These are phyloP conservation scores for Penicillium sp. DNA, from an alignment of 2,329 filamentous ascomycete genomes.

Conservation along the genomic window DNA sequence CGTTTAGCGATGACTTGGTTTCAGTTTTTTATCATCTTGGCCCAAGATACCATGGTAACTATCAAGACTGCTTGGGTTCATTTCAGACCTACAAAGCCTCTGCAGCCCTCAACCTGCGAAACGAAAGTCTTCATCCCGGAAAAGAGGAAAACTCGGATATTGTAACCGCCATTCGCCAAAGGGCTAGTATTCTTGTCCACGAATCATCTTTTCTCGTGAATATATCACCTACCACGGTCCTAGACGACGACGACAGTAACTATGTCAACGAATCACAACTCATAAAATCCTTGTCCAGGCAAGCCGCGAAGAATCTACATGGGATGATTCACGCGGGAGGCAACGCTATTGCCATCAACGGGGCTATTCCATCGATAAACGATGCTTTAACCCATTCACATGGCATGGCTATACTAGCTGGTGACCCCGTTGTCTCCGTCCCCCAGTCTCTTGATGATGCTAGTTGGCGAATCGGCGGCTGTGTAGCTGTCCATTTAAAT, in stretches of 20 bases:
- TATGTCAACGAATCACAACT: constrained; percentile 68
- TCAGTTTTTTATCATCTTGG: constrained; percentile 88
- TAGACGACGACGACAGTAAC: constrained; percentile 75
- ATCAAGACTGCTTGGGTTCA: constrained; percentile 90
- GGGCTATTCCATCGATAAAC: constrained; percentile 79
- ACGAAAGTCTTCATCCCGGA: constrained; percentile 83
- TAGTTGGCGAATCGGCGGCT: constrained; percentile 89
- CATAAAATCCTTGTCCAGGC: constrained; percentile 69
- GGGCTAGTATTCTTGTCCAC: constrained; percentile 75
- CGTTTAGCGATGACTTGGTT: constrained; percentile 84
- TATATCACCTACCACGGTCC: constrained; percentile 72
- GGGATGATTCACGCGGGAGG: constrained; percentile 69
- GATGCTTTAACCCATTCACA: constrained; percentile 79
- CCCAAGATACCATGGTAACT: constrained; percentile 89
- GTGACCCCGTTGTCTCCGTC: constrained; percentile 73
- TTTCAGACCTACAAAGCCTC: constrained; percentile 97
- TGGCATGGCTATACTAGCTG: constrained; percentile 77
- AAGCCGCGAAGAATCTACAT: constrained; percentile 64
- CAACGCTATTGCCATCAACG: constrained; percentile 80
- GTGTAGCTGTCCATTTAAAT: constrained; percentile 78
- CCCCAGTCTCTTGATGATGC: constrained; percentile 88
- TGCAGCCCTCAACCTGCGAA: constrained; percentile 81
- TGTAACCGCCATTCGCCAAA: constrained; percentile 77
- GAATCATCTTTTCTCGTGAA: constrained; percentile 80
- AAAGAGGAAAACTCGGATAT: constrained; percentile 92